A percentile compares a stretch with the other conserved stretches of the same genome.
Evolutionary conservation across 192 early-diverging fungal genomes (phyloP).

Genomic region (Fimicolochytrium jonesii): DNA sequence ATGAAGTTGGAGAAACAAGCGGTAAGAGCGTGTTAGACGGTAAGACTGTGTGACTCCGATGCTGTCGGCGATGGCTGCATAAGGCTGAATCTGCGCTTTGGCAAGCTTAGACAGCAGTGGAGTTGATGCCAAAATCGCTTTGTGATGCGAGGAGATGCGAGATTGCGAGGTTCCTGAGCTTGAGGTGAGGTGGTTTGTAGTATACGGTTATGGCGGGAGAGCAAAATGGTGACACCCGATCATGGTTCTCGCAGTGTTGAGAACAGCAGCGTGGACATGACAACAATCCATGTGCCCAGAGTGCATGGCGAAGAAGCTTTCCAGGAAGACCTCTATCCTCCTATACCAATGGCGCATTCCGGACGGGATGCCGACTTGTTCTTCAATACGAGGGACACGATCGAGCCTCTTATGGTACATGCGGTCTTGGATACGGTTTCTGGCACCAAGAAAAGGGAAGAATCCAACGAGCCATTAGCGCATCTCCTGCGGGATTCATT

Average conservation of each 20-base stretch:
- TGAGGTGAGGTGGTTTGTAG: constrained; percentile 20
- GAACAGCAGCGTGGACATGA: constrained; percentile 17
- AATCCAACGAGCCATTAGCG: neutral
- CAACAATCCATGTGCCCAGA: constrained; percentile 18
- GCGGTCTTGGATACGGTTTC: neutral
- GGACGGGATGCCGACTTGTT: neutral
- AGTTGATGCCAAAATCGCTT: constrained; percentile 22
- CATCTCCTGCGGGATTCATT: neutral
- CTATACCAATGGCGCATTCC: constrained; percentile 1
- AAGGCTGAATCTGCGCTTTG: neutral
- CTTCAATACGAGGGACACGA: constrained; percentile 9
- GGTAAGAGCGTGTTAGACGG: constrained; percentile 5
- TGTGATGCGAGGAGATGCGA: constrained; percentile 23
- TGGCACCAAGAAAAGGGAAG: neutral
- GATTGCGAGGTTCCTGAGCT: constrained; percentile 27
- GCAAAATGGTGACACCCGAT: too few relatives aligned
- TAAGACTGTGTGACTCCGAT: neutral
- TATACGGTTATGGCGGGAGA: too few relatives aligned
- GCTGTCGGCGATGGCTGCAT: neutral
- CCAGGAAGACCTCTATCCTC: constrained; percentile 26
- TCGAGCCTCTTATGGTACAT: constrained; percentile 21
- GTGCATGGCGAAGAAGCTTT: constrained; percentile 6
- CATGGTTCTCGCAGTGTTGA: too few relatives aligned
- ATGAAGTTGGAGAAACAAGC: constrained; percentile 26
- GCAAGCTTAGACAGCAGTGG: constrained; percentile 12